Percentiles rank a stretch among this genome's conserved stretches.
phyloP scores from a whole-genome alignment of 306 rosid species.

The Biancaea sappan region DNA sequence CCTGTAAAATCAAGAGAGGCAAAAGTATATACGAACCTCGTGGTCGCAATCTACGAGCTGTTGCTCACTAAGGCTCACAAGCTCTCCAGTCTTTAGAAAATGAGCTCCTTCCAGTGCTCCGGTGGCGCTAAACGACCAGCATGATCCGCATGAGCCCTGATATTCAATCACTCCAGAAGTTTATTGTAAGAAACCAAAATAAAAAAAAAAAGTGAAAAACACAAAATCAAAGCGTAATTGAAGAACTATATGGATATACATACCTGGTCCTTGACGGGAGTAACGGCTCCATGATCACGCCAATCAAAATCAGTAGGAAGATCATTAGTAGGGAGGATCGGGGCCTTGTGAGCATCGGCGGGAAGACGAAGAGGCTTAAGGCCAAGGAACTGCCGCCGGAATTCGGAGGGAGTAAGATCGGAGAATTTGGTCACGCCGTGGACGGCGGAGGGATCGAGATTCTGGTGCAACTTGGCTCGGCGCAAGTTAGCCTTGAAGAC shows the following conservation, averaged over 20 bases:
- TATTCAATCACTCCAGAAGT: conserved; percentile 11
- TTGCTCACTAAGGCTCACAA: conserved; percentile 75
- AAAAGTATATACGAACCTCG: conserved; percentile 58
- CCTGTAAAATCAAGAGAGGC: neutral
- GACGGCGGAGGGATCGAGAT: conserved; percentile 70
- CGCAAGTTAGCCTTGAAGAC: conserved; percentile 66
- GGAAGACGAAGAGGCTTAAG: conserved; percentile 69
- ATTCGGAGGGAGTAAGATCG: conserved; percentile 78
- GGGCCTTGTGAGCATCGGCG: conserved; percentile 64
- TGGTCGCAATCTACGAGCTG: conserved; percentile 94
- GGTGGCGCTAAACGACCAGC: conserved; percentile 81
- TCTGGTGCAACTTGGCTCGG: conserved; percentile 67
- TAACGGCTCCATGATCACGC: conserved; percentile 86
- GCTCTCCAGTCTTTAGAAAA: conserved; percentile 65
- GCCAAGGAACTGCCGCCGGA: conserved; percentile 65
- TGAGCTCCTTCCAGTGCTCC: conserved; percentile 91
- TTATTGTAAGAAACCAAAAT: neutral
- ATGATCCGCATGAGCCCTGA: conserved; percentile 83
- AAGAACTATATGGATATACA: neutral
- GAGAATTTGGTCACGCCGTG: conserved; percentile 83
- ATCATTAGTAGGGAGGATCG: conserved; percentile 71
- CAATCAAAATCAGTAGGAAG: conserved; percentile 80
- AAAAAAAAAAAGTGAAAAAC: neutral
- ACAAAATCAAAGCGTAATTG: neutral
- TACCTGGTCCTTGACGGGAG: conserved; percentile 74